Base-by-base conservation (phyloP, 2,329 filamentous ascomycete species). In the Chaetomium sp. region DNA sequence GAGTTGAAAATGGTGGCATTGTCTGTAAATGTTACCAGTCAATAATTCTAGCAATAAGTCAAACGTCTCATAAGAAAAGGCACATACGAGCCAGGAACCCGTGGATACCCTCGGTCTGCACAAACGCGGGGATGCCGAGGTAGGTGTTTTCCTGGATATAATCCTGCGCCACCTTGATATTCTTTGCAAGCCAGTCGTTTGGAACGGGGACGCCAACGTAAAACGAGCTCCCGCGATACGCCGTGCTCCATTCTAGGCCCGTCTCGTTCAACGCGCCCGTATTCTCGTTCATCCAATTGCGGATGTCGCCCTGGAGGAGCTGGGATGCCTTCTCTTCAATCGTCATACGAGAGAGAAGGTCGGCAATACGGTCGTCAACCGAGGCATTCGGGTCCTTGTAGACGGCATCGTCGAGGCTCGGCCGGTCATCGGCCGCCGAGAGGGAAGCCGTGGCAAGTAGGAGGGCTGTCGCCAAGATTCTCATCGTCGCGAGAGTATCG, bases 1-100 rank as follows among this genome's bases (percentile, higher is more conserved):
- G 84, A 88, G 70, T 89, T 90, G 74, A 89, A 91, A 57, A 90
- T 87, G 1, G 87, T 90, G 2, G 85, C 86, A 67, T 89, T 89
- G 8, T 43, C 56, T 58, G 14, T 1, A 38, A 6, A 2, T 27
- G 32, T 14, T 12, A 36, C 10, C 4, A 4, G 6, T 58, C 11
- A 37, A 38, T n/a, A 5, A 47, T 32, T 14, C 5, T 3, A 2
- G 12, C 9, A 6, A 19, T n/a, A 12, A 27, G 6, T 7, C 2
- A 42, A 11, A 12, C 40, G 19, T 42, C 6, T 9, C 6, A 14
- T 6, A 14, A 11, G 7, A 19, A 3, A 19, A 10, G 8, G n/a
- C 6, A 52, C 56, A n/a, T 27, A 58, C 56, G 80, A 44, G 86
- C 79, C 36, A 89, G 73, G 61, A 89, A 84, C 1, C 86, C 87